Evolutionary conservation across 2,329 filamentous ascomycete species (phyloP).

Genomic region (Emergomyces pasteurianus): DNA sequence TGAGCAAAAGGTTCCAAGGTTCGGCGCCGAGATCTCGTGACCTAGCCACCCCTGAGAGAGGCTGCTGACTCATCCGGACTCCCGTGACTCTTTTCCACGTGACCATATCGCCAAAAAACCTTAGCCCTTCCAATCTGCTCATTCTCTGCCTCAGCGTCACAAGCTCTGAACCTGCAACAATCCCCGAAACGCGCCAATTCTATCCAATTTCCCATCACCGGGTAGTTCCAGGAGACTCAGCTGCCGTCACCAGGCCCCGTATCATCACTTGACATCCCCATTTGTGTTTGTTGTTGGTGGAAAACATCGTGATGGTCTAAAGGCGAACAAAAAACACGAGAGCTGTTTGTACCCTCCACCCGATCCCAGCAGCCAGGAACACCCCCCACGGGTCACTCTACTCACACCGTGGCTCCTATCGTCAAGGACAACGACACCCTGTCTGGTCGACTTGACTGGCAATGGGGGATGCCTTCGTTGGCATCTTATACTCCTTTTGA

Average conservation of each 20-base stretch:
- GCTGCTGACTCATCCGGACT: background rate
- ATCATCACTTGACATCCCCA: background rate
- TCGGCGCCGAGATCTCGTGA: background rate
- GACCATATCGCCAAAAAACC: too few relatives aligned
- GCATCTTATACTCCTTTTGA: slow-evolving; percentile 72
- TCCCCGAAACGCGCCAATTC: background rate
- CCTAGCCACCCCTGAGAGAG: background rate
- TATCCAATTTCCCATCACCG: background rate
- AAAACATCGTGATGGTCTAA: slow-evolving; percentile 2
- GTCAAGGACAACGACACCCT: slow-evolving; percentile 18
- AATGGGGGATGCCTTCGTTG: slow-evolving; percentile 46
- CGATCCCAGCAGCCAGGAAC: background rate
- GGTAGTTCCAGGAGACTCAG: background rate
- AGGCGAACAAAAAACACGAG: background rate
- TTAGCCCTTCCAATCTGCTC: background rate
- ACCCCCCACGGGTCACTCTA: background rate
- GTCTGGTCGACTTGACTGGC: slow-evolving; percentile 27
- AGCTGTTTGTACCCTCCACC: background rate
- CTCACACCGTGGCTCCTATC: slow-evolving; percentile 27
- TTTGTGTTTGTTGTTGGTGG: background rate
- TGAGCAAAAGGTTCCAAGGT: background rate
- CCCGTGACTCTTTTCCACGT: background rate
- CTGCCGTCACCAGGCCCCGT: background rate
- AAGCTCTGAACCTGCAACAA: background rate
- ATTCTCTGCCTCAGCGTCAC: background rate